phyloP scores from a whole-genome alignment of 2,329 filamentous ascomycete species.

The Aspergillus eucalypticola region DNA sequence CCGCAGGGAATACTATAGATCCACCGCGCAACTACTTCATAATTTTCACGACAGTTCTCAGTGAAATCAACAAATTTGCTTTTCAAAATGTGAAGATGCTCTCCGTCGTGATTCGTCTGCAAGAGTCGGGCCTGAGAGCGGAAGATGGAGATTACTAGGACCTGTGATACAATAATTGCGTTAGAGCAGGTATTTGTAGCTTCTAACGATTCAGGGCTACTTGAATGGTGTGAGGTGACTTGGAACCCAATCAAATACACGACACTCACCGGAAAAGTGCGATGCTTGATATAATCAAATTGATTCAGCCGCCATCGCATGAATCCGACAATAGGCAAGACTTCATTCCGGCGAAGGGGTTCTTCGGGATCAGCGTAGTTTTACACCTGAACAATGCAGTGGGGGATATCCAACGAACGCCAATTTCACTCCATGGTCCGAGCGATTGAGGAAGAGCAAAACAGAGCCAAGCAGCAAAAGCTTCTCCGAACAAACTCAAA shows the following conservation, averaged over 20 bases:
- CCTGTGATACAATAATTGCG: background rate
- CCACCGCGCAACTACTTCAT: background rate
- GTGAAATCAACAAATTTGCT: background rate
- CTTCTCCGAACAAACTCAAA: background rate
- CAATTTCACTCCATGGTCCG: background rate
- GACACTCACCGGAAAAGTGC: background rate
- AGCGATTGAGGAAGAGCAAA: background rate
- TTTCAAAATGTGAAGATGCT: background rate
- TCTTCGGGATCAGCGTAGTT: background rate
- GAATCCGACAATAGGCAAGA: background rate
- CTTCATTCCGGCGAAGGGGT: background rate
- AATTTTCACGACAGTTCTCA: background rate
- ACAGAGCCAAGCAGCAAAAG: background rate
- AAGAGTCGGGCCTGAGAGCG: background rate
- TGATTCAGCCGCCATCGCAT: background rate
- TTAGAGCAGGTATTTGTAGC: background rate
- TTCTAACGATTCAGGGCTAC: too few relatives aligned
- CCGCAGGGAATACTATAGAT: background rate
- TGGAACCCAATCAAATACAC: background rate
- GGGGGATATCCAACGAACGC: background rate
- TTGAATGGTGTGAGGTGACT: too few relatives aligned
- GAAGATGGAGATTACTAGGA: background rate
- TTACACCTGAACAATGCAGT: background rate
- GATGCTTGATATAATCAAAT: background rate
- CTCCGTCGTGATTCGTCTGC: background rate